These are phyloP conservation scores for Acacia crassicarpa DNA, from an alignment of 306 rosid species.

Conservation along the genomic window DNA sequence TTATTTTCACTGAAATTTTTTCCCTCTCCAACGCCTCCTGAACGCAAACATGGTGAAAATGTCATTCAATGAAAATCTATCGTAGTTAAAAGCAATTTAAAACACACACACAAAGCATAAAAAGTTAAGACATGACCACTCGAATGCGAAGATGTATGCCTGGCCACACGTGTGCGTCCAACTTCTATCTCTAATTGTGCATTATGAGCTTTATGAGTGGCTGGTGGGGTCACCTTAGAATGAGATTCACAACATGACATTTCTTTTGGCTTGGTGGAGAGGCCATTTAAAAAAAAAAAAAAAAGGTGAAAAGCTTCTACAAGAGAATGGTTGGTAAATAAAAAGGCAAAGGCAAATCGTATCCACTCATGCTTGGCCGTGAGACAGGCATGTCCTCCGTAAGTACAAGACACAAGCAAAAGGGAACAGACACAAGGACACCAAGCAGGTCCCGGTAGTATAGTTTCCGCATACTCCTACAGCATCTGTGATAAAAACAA, in stretches of 20 bases:
- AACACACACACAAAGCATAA: neutral
- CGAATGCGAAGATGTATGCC: conserved; percentile 26
- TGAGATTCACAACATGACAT: conserved; percentile 64
- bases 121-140: conserved; percentile 19
- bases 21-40: no score
- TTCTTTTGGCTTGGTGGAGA: conserved; percentile 71
- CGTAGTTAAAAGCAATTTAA: conserved; percentile 23
- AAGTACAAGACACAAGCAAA: conserved; percentile 39
- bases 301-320: conserved; percentile 52
- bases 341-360: conserved; percentile 54
- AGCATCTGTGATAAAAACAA: conserved; percentile 12
- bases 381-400: conserved; percentile 39
- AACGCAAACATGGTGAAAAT: neutral
- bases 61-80: conserved; percentile 12
- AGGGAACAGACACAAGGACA: conserved; percentile 26
- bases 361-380: conserved; percentile 47
- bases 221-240: conserved; percentile 60
- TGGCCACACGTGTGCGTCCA: conserved; percentile 32
- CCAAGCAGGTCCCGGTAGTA: conserved; percentile 8
- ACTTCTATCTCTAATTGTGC: conserved; percentile 6
- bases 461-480: conserved; percentile 37
- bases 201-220: conserved; percentile 51
- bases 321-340: conserved; percentile 46
- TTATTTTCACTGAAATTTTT: no score
- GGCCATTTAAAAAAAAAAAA: conserved; percentile 40